Percentiles rank a stretch among this genome's conserved stretches.
phyloP scores from a whole-genome alignment of 1,139 yeast species.

The Saccharomyces uvarum region DNA sequence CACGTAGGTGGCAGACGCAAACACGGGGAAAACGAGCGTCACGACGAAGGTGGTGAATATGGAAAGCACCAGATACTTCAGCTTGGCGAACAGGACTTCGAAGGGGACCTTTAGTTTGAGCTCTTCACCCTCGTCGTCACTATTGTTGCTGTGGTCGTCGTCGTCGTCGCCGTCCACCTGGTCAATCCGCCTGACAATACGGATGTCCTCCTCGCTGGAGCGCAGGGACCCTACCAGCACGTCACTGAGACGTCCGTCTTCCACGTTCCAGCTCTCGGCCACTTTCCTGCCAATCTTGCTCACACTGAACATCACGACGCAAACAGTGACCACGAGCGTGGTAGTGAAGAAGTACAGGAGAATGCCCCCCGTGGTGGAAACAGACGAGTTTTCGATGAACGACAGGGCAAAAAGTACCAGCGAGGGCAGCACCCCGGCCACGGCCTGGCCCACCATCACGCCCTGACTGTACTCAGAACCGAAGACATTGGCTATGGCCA shows the following conservation, averaged over 20 bases:
- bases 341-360: slow-evolving; percentile 63
- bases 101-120: slow-evolving; percentile 26
- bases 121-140: slow-evolving; percentile 7
- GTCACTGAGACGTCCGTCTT: not conserved
- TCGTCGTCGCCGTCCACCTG: not conserved
- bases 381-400: slow-evolving; percentile 29
- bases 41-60: slow-evolving; percentile 71
- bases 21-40: slow-evolving; percentile 80
- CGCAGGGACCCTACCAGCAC: slow-evolving; percentile 1
- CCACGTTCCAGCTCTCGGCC: not conserved
- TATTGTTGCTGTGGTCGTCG: not conserved
- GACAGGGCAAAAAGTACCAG: slow-evolving; percentile 61
- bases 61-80: slow-evolving; percentile 56
- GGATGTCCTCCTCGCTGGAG: not conserved
- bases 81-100: slow-evolving; percentile 44
- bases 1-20: slow-evolving; percentile 64
- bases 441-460: slow-evolving; percentile 89
- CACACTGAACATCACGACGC: slow-evolving; percentile 35
- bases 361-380: slow-evolving; percentile 36
- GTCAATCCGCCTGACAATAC: not conserved
- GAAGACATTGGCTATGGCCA: slow-evolving; percentile 76
- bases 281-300: slow-evolving; percentile 16
- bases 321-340: slow-evolving; percentile 47
- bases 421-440: slow-evolving; percentile 88
- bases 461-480: slow-evolving; percentile 76